Conservation (phyloP, 2,329 filamentous ascomycete genomes). For the Zelopaecilomyces penicillatus region DNA sequence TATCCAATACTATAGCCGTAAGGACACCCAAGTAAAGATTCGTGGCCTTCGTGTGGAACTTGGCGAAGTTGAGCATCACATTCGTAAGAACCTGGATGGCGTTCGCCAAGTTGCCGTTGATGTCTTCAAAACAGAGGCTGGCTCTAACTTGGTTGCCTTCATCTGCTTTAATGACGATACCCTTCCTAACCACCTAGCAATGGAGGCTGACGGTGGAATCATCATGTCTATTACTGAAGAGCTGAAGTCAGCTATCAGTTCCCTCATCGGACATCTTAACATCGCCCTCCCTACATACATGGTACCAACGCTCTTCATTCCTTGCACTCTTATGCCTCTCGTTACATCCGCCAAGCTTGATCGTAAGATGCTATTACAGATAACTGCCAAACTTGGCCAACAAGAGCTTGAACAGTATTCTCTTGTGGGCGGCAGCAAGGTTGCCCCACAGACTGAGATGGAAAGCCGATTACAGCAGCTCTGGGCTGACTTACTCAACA, state of each 20-base stretch:
- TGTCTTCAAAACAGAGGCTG: conserved; percentile 1
- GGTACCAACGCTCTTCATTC: not conserved
- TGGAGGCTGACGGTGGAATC: not conserved
- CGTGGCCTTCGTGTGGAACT: conserved; percentile 4
- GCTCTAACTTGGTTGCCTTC: conserved; percentile 2
- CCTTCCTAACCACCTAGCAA: not conserved
- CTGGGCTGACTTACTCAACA: conserved; percentile 6
- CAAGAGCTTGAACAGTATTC: conserved; percentile 5
- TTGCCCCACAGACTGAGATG: conserved; percentile 4
- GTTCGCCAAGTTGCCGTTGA: conserved; percentile 5
- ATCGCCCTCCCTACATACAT: conserved; percentile 1
- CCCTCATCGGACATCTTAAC: not conserved
- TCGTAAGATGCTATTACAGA: conserved; percentile 1
- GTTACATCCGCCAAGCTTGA: conserved; percentile 4
- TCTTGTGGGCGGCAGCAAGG: conserved; percentile 1
- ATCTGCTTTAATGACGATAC: conserved; percentile 2
- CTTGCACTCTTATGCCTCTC: not conserved
- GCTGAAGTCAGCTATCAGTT: not conserved
- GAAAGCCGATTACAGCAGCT: conserved; percentile 3
- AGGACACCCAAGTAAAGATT: conserved; percentile 3
- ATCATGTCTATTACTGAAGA: conserved; percentile 1
- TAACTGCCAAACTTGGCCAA: not conserved
- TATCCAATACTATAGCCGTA: not conserved
- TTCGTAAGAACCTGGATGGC: not conserved
- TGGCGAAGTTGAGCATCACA: conserved; percentile 8